A percentile compares a stretch with the other conserved stretches of the same genome.
Evolutionary conservation across 2,329 filamentous ascomycete genomes (phyloP).

Genomic region (Huntiella moniliformis): DNA sequence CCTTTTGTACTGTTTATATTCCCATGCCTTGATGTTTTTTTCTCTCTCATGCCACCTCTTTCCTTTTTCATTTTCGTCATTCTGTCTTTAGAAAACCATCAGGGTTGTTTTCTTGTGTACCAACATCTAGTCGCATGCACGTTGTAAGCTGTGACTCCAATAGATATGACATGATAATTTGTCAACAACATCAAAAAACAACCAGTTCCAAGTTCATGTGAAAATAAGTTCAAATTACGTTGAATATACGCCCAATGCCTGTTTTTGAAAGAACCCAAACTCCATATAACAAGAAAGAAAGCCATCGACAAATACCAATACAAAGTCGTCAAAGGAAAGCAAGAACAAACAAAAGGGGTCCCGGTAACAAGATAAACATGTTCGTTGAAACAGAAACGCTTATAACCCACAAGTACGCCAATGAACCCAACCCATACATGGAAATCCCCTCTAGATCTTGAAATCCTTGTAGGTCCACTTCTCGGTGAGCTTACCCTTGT

Average conservation of each 20-base stretch:
- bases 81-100: background rate
- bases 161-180: no score
- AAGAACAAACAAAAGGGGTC: constrained; percentile 1
- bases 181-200: no score
- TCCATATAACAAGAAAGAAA: constrained; percentile 5
- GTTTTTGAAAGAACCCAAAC: constrained; percentile 10
- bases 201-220: no score
- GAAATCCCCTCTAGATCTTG: constrained; percentile 14
- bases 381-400: background rate
- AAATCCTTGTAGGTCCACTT: constrained; percentile 99
- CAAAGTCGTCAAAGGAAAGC: constrained; percentile 1
- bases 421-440: background rate
- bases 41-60: no score
- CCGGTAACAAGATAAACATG: no score
- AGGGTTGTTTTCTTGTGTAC: no score
- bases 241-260: constrained; percentile 7
- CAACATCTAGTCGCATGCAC: background rate
- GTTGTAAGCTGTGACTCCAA: no score
- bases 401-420: constrained; percentile 4
- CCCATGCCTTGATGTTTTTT: no score
- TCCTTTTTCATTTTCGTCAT: background rate
- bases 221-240: no score
- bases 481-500: constrained; percentile 65
- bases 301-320: constrained; percentile 3
- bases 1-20: no score